Conservation (phyloP, 2,329 filamentous ascomycete species). For the Colletotrichum sp. region DNA sequence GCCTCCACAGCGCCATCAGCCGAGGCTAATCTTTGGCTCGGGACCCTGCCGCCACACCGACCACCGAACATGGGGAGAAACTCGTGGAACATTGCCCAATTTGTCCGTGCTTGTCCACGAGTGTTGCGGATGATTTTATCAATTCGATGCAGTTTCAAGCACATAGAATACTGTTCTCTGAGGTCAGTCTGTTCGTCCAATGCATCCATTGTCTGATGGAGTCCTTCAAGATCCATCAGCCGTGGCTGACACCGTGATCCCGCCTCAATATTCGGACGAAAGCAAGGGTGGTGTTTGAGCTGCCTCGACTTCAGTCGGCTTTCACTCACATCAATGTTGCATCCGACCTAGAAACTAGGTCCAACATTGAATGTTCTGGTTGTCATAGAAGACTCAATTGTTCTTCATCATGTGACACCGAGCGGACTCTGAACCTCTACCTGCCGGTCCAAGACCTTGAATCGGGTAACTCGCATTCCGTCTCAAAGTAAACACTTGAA, state of each 20-base stretch:
- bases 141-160: not conserved
- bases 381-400: not conserved
- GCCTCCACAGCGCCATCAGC: conserved; percentile 11
- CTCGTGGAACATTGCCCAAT: conserved; percentile 1
- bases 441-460: fast-evolving
- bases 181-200: not conserved
- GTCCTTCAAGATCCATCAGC: not conserved
- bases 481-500: not conserved
- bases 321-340: not conserved
- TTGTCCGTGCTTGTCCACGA: not conserved
- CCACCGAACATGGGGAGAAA: not conserved
- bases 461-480: not conserved
- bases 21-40: conserved; percentile 11
- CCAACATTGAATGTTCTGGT: not conserved
- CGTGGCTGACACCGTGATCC: not conserved
- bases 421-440: not conserved
- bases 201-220: not conserved
- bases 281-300: not conserved
- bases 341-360: not conserved
- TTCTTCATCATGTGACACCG: not conserved
- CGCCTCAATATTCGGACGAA: not conserved
- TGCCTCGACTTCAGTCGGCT: not conserved
- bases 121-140: fast-evolving
- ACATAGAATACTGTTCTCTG: fast-evolving
- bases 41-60: not conserved